Base-by-base conservation (phyloP, 129 eudicot genomes). In the Tanacetum coccineum region DNA sequence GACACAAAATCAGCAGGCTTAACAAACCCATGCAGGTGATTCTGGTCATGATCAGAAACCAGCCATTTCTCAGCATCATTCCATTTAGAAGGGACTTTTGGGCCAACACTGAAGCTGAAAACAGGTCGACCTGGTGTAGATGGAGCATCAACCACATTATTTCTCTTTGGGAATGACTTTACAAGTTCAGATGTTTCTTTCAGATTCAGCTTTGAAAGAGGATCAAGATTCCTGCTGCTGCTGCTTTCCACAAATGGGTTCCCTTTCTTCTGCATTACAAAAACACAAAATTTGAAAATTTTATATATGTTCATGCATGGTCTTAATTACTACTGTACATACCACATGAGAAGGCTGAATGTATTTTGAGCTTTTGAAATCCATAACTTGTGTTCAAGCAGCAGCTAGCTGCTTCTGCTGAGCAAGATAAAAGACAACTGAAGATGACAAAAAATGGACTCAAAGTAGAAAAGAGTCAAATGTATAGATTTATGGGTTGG, bases 11-110 rank as follows among this genome's bases (percentile, higher is more conserved):
- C 71, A 70, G 28, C 68, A 22, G 74, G 62, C 60, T 66, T 50
- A 4, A 51, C 69, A 59, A 75, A 75, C 28, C 79, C 75, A 26
- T 61, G 30, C 40, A 63, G 64, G 68, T 77, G 78, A 40, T 45
- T 68, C 19, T 88, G 79, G 18, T 84, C 85, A 20, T 78, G 79
- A 47, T 71, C 76, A 53, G 76, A 72, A 64, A 76, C 64, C 39
- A 89, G 90, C 97, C 97, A 89, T 71, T 89, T 89, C 39, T 86
- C 86, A 6, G 97, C 97, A 80, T 89, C 91, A 59, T 89, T 89
- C 97, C 97, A 89, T 60, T 89, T 89, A 1, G 97, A 89, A 48
- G 94, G 89, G 36, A 70, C 66, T 70, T 82, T 81, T 10, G 81
- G 36, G 5, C 70, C 82, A 70, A 64, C 80, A 70, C 94, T 86